These are phyloP conservation scores for Quercus aquifolioides DNA, from an alignment of 306 rosid species.

Conservation along the genomic window DNA sequence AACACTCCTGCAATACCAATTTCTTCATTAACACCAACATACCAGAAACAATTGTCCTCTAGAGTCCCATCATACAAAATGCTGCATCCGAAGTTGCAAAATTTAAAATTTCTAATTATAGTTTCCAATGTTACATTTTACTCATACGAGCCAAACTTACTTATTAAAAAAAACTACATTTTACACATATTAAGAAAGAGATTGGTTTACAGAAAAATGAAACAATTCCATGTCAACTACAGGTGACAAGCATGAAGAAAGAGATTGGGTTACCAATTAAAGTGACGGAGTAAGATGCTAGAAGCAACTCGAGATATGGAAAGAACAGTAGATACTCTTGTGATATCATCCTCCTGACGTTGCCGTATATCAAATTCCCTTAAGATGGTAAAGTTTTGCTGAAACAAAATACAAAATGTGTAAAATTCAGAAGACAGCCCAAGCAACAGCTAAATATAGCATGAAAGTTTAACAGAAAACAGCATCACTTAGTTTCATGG, in stretches of 20 bases:
- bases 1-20: constrained; percentile 32
- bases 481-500: neutral
- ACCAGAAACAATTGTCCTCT: neutral
- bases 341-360: constrained; percentile 58
- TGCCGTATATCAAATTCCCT: constrained; percentile 56
- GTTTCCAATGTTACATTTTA: neutral
- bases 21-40: neutral
- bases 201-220: too few relatives aligned
- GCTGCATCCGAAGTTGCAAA: neutral
- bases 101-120: neutral
- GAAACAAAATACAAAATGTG: constrained; percentile 7
- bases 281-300: constrained; percentile 61
- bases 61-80: neutral
- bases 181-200: too few relatives aligned
- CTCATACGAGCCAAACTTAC: neutral
- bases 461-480: neutral
- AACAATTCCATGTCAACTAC: neutral
- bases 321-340: constrained; percentile 54
- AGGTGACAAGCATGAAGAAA: neutral
- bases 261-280: constrained; percentile 41
- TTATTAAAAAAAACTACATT: too few relatives aligned
- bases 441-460: neutral
- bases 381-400: constrained; percentile 60
- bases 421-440: neutral
- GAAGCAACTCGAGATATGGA: constrained; percentile 57